These are phyloP conservation scores for Dendrobium chrysotoxum DNA, from an alignment of 106 monocot species.

Conservation along the genomic window DNA sequence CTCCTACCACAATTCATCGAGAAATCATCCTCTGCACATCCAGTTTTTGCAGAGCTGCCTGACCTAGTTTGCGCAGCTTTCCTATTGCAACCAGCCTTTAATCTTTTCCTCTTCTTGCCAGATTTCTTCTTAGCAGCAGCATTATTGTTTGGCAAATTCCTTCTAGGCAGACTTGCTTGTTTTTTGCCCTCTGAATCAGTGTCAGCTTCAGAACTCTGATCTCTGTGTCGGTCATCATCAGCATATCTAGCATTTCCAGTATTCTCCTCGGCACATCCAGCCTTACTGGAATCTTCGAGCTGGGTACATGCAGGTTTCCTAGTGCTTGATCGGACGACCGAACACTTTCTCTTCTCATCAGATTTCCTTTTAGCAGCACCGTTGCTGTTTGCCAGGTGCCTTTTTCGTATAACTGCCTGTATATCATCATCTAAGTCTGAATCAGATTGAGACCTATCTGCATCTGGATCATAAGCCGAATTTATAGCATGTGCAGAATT, in stretches of 20 bases:
- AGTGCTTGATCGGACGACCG: conserved; percentile 25
- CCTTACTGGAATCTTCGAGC: background rate
- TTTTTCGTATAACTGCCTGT: background rate
- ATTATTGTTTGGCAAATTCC: background rate
- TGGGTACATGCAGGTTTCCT: background rate
- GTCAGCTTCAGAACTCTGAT: background rate
- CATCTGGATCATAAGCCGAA: background rate
- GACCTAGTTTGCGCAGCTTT: background rate
- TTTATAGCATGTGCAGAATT: background rate
- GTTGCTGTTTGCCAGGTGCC: background rate
- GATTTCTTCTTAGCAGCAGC: background rate
- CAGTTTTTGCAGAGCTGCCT: background rate
- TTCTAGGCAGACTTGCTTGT: conserved; percentile 13
- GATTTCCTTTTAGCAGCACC: too few relatives aligned
- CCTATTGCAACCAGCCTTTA: background rate
- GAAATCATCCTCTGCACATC: background rate
- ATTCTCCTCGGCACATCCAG: background rate
- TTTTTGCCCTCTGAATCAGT: conserved; percentile 8
- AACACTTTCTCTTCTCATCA: conserved; percentile 15
- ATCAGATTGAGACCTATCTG: background rate
- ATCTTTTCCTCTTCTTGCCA: conserved; percentile 6
- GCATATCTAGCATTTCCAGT: background rate
- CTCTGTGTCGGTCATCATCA: background rate
- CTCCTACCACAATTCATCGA: background rate
- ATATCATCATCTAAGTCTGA: background rate